phyloP scores from a whole-genome alignment of 2,329 filamentous ascomycete species.

The Ilyonectria mors-panacis region DNA sequence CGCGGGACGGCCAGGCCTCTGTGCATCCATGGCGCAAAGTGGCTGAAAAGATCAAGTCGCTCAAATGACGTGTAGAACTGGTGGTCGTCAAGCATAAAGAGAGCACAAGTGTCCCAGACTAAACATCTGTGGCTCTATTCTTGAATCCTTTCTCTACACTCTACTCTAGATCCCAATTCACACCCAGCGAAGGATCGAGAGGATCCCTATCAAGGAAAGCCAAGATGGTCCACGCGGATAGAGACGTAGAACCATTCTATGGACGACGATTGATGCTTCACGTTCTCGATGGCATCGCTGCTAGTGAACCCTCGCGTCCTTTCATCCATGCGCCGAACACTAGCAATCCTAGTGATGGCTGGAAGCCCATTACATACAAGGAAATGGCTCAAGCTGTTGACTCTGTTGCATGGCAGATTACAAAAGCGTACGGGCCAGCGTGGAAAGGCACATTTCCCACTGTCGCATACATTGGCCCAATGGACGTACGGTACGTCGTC shows the following conservation, averaged over 20 bases:
- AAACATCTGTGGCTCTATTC: too few relatives aligned
- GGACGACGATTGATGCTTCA: background rate
- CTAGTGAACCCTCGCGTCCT: background rate
- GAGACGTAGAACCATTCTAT: background rate
- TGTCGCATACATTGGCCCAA: conserved; percentile 51
- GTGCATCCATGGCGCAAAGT: too few relatives aligned
- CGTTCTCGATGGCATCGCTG: background rate
- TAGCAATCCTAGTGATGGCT: background rate
- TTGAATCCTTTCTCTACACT: too few relatives aligned
- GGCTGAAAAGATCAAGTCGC: too few relatives aligned
- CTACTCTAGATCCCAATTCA: too few relatives aligned
- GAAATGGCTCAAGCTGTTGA: background rate
- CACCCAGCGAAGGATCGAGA: too few relatives aligned
- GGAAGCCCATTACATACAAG: background rate
- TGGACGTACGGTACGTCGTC: conserved; percentile 55
- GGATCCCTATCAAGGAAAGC: too few relatives aligned
- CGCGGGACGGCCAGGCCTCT: too few relatives aligned
- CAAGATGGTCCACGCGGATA: background rate
- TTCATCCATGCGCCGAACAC: background rate
- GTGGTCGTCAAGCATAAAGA: background rate
- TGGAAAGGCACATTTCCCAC: conserved; percentile 30
- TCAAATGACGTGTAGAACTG: background rate
- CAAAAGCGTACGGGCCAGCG: background rate
- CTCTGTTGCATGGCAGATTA: background rate
- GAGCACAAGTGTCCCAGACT: background rate